Conservation (phyloP, 441 rosid genomes). For the Aleurites moluccanus region DNA sequence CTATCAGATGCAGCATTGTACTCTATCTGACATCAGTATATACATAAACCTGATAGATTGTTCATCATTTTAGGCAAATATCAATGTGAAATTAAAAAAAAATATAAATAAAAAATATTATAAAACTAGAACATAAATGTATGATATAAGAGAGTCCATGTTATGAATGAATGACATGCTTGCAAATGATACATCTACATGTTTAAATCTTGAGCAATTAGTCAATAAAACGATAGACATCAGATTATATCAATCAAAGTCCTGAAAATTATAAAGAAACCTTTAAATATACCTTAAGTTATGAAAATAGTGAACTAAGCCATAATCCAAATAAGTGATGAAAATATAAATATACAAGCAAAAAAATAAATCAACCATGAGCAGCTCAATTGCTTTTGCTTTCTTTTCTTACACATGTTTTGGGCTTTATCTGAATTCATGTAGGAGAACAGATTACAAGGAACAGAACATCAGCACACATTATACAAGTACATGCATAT, state of each 20-base stretch:
- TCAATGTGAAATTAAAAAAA: background rate
- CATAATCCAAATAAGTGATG: background rate
- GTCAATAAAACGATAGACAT: background rate
- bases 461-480: background rate
- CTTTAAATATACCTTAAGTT: background rate
- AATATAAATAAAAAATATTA: background rate
- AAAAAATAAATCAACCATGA: background rate
- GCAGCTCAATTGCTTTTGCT: background rate
- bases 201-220: background rate
- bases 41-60: background rate
- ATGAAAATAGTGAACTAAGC: background rate
- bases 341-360: background rate
- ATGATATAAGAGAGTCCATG: background rate
- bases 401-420: background rate
- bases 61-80: background rate
- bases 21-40: background rate
- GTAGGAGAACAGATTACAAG: background rate
- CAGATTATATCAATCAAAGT: background rate
- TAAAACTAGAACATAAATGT: background rate
- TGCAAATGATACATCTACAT: background rate
- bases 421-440: background rate
- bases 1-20: constrained; percentile 12
- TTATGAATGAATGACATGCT: background rate
- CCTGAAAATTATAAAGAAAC: background rate
- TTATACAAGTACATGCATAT: background rate